phyloP scores from a whole-genome alignment of 1,139 yeast genomes.

The Sugiyamaella castrensis region DNA sequence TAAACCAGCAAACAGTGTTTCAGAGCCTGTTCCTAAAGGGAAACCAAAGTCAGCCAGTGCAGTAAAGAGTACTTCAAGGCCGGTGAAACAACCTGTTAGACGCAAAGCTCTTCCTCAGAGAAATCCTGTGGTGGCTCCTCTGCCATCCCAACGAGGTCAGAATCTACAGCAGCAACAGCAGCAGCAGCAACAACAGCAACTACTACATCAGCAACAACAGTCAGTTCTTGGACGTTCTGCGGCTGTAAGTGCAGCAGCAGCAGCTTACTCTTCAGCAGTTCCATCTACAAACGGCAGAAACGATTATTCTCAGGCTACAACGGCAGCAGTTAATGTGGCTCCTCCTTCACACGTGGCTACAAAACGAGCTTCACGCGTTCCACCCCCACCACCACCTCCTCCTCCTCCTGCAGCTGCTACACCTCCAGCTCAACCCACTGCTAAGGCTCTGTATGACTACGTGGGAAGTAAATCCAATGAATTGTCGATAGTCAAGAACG shows the following conservation, averaged over 20 bases:
- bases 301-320: constrained; percentile 15
- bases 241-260: constrained; percentile 14
- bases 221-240: constrained; percentile 7
- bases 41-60: constrained; percentile 31
- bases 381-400: constrained; percentile 56
- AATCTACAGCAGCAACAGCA: constrained; percentile 6
- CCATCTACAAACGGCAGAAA: constrained; percentile 16
- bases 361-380: constrained; percentile 22
- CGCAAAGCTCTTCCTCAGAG: constrained; percentile 11
- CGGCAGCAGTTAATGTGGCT: constrained; percentile 20
- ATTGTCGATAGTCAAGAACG: constrained; percentile 72
- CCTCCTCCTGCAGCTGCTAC: constrained; percentile 74
- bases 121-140: constrained; percentile 12
- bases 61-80: constrained; percentile 23
- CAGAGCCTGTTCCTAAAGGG: constrained; percentile 69
- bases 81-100: constrained; percentile 30
- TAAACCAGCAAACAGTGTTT: constrained; percentile 63
- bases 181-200: constrained; percentile 4
- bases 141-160: constrained; percentile 11
- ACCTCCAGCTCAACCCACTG: constrained; percentile 72
- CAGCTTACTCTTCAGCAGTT: constrained; percentile 12
- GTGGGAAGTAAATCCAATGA: constrained; percentile 83
- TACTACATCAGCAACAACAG: constrained; percentile 5
- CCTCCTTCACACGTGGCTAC: constrained; percentile 28
- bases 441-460: constrained; percentile 83